Evolutionary conservation across 768 basidiomycete genomes (phyloP).

Genomic region (Cystofilobasidium bisporidii): DNA sequence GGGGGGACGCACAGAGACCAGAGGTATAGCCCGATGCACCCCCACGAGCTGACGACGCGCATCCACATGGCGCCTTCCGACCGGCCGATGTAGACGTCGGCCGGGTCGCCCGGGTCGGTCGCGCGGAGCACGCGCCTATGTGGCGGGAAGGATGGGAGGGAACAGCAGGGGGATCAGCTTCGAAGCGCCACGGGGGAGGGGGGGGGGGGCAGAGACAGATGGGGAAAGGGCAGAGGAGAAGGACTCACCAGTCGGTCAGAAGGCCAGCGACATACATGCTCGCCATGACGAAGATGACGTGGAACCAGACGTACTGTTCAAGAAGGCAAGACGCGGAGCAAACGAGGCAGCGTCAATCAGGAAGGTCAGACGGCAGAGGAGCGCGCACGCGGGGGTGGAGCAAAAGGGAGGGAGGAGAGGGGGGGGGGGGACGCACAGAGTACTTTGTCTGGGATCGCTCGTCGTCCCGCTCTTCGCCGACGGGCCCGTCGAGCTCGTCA

Average conservation of each 20-base stretch:
- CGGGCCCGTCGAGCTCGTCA: constrained; percentile 48
- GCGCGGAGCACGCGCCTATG: constrained; percentile 28
- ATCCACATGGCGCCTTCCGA: constrained; percentile 99
- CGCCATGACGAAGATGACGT: constrained; percentile 88
- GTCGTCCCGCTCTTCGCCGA: constrained; percentile 74
- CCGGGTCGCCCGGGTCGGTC: constrained; percentile 36
- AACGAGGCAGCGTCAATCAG: too few relatives aligned
- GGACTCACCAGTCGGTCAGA: constrained; percentile 83
- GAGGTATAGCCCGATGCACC: constrained; percentile 49
- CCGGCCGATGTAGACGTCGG: constrained; percentile 71
- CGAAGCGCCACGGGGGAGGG: too few relatives aligned
- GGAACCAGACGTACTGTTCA: constrained; percentile 98
- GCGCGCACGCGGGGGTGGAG: too few relatives aligned
- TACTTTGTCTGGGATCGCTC: constrained; percentile 89
- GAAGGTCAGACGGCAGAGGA: too few relatives aligned
- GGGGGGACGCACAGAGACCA: constrained; percentile 38
- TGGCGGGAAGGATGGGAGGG: too few relatives aligned
- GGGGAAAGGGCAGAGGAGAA: not conserved
- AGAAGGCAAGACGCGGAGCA: not conserved
- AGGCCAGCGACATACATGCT: constrained; percentile 98
- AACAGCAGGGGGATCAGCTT: too few relatives aligned
- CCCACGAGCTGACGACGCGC: constrained; percentile 90
- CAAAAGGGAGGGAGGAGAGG: too few relatives aligned
- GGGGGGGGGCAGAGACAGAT: not conserved
- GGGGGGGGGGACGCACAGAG: constrained; percentile 52